These are phyloP conservation scores for Paecilomyces sp. DNA, from an alignment of 2,329 filamentous ascomycete species.

Conservation along the genomic window DNA sequence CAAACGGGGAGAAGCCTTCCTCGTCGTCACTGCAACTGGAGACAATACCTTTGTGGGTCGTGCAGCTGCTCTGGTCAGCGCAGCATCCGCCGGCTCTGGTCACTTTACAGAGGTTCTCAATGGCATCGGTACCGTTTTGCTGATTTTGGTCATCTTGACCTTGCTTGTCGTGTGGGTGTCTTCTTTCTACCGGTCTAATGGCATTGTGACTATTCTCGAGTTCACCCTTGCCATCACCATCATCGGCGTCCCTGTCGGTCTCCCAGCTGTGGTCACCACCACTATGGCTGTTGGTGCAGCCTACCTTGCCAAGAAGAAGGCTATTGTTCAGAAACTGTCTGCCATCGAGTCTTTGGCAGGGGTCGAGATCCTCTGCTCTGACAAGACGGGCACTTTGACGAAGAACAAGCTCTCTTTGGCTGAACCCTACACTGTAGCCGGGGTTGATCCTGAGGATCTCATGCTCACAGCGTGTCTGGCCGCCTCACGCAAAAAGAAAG, in stretches of 20 bases:
- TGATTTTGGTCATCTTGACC: constrained; percentile 73
- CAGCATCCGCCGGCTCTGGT: constrained; percentile 65
- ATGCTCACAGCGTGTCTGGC: constrained; percentile 89
- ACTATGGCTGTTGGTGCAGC: constrained; percentile 92
- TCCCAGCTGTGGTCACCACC: constrained; percentile 86
- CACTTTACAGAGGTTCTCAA: constrained; percentile 91
- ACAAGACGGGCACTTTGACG: constrained; percentile 89
- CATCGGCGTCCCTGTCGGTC: constrained; percentile 86
- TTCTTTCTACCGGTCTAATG: constrained; percentile 80
- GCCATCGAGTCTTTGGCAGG: constrained; percentile 88
- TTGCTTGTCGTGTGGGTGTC: constrained; percentile 78
- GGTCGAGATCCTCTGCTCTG: constrained; percentile 89
- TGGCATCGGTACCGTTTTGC: constrained; percentile 72
- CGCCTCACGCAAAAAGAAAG: constrained; percentile 90
- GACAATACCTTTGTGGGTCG: constrained; percentile 88
- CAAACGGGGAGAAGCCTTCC: constrained; percentile 82
- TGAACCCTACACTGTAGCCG: constrained; percentile 75
- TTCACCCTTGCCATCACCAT: constrained; percentile 87
- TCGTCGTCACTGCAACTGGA: constrained; percentile 76
- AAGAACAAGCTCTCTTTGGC: constrained; percentile 89
- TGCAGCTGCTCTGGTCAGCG: constrained; percentile 76
- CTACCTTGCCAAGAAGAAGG: constrained; percentile 86
- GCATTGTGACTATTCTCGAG: constrained; percentile 69
- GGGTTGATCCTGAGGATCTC: constrained; percentile 78
- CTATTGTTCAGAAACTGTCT: constrained; percentile 86